Base-by-base conservation (phyloP, 2,329 filamentous ascomycete genomes). In the Alternaria sp. region DNA sequence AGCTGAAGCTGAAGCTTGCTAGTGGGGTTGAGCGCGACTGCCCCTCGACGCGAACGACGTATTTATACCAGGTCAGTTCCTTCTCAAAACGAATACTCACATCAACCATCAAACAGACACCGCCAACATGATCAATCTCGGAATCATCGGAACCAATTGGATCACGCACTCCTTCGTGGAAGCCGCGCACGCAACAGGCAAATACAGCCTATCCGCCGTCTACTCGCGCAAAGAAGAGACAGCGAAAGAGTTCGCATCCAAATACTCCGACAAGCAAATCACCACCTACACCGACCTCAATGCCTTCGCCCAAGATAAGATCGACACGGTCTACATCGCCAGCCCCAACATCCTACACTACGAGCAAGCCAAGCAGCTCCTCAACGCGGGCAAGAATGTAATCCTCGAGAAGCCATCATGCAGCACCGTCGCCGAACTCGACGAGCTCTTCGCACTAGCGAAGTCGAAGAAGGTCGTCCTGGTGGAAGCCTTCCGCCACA, bases 341-440 rank as follows among this genome's bases (percentile, higher is more conserved):
- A 83, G 81, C 13, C 83, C 83, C 36, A 85, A 85, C 74, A 80
- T 79, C 44, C 76, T 83, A 45, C 83, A 85, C 74, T 82, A 81
- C 71, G 74, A 71, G 43, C 83, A 85, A 64, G 81, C 83, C 15
- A 82, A 82, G 62, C 68, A 72, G 15, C 73, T 83, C 40, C 76
- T 85, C 32, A 47, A 70, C 5, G 82, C 80, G 3, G 78, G 80
- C 54, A 85, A 85, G 67, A 80, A 85, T 68, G 83, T 85, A 62
- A 78, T 85, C 28, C 73, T 85, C n/a, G 83, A 85, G 70, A 85
- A 85, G 69, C 83, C 83, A 6, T 80, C 82, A 0, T 83, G 82
- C 25, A 80, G 77, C 23, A 85, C 80, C 2, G 68, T 75, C 25
- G 65, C 69, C 2, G 82, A 85, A 65, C 76, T 84, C 4, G 77